Evolutionary conservation across 345 rosid species (phyloP).

Genomic region (Raphanus raphanistrum): DNA sequence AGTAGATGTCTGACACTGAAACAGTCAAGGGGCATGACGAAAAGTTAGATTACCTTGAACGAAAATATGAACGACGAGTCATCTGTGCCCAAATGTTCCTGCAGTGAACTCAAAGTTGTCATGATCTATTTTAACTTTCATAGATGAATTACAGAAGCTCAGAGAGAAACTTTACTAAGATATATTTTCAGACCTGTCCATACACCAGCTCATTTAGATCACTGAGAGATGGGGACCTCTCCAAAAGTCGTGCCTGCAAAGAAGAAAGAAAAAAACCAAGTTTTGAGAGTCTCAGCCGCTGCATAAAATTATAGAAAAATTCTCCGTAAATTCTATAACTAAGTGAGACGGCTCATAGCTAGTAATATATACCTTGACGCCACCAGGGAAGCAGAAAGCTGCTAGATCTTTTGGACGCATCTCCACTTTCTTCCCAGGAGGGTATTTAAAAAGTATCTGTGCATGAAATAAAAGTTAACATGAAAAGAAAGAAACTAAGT

Average conservation of each 20-base stretch:
- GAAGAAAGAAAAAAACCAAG: constrained; percentile 4
- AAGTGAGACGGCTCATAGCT: background rate
- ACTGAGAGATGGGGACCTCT: constrained; percentile 93
- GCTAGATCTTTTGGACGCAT: constrained; percentile 84
- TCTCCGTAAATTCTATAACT: background rate
- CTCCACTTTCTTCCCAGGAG: constrained; percentile 81
- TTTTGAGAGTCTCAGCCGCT: constrained; percentile 14
- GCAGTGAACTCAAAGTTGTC: constrained; percentile 28
- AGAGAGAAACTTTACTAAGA: constrained; percentile 8
- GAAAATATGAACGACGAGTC: constrained; percentile 84
- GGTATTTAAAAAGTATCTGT: constrained; percentile 86
- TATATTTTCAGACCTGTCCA: constrained; percentile 68
- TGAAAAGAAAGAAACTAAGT: constrained; percentile 21
- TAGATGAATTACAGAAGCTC: constrained; percentile 12
- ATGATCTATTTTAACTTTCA: constrained; percentile 2
- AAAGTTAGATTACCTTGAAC: constrained; percentile 60
- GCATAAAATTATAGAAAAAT: constrained; percentile 12
- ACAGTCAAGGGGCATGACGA: background rate
- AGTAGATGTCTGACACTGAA: constrained; percentile 21
- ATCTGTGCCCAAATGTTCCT: constrained; percentile 93
- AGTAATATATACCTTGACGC: constrained; percentile 62
- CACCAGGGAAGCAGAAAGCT: constrained; percentile 93
- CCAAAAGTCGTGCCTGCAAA: constrained; percentile 69
- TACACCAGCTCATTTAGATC: constrained; percentile 91
- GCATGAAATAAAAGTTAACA: constrained; percentile 26